Base-by-base conservation (phyloP, 805 yeast species). In the Cephaloascus albidus region DNA sequence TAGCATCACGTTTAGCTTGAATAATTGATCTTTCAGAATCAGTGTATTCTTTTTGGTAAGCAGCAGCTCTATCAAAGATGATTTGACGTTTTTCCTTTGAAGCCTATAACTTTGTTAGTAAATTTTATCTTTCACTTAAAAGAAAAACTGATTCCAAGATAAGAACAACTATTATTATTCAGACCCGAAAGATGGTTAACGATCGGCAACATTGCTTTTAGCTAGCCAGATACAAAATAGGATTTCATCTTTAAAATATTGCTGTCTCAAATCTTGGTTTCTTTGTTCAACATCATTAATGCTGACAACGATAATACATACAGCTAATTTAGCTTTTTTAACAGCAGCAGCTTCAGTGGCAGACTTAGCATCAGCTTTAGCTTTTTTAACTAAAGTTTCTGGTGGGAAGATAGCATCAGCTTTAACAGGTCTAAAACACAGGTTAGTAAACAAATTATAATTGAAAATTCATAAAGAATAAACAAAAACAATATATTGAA, bases 31-130 rank as follows among this genome's bases (percentile, higher is more conserved):
- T 83, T 74, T 85, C 95, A 64, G 90, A 86, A 57, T 83, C 87
- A 59, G 75, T 78, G 85, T 89, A 89, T 77, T 89, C 97, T 76
- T 82, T 72, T 68, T 82, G 81, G 88, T 89, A 88, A 74, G 88
- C 87, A 76, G 93, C 95, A 63, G 95, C 87, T 81, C 97, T 85
- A 69, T 85, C 83, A 70, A 81, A 83, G 71, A 83, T 77, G 59
- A 78, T 81, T 63, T 80, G 70, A 74, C 85, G 63, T 60, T 65
- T 66, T 58, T 65, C 71, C 59, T 64, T 53, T 61, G 51, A 53
- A 45, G 68, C 58, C 72, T 66, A 50, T 33, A 48, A 40, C 46
- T 36, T 17, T 39, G 70, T 65, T 63, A 63, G 68, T 62, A 64
- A n/a, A n/a, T n/a, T n/a, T n/a, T n/a, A n/a, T n/a, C n/a, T n/a